Base-by-base conservation (phyloP, 1,284 basidiomycete genomes). In the Boletus austroedulis region DNA sequence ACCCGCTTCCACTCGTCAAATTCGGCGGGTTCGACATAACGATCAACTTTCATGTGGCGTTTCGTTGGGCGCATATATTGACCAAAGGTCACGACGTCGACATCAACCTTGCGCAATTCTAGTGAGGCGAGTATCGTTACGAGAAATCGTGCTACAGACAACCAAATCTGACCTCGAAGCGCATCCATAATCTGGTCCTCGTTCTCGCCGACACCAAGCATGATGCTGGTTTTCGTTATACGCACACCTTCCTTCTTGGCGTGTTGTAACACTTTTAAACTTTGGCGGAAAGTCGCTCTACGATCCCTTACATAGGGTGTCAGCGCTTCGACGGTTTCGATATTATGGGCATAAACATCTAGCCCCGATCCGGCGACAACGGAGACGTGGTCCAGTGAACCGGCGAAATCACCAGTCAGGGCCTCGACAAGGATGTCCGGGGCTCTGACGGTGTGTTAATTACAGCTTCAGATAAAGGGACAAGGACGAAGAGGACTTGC, bases 51-150 rank as follows among this genome's bases (percentile, higher is more conserved):
- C 97, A 99, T 99, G 75, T 99, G 97, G 34, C 89, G 83, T 76
- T 99, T 99, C 2, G 97, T 99, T 2, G 97, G 97, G 47, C 97
- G 89, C 97, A 99, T 99, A 77, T 99, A 99, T 78, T 99, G 97
- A 1, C 97, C 97, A 71, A 99, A 98, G 0, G 97, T 99, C 32
- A 99, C 95, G 11, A 99, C 96, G 71, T 99, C 95, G 36, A 99
- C 96, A 62, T 94, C 82, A 40, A 86, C 80, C 62, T 87, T 89
- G 44, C 96, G 87, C 5, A 99, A 82, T 65, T 96, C 96, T 94
- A 70, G 44, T 21, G 44, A 36, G 2, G 19, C 14, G 12, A 9
- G 43, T 12, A 43, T 58, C 28, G 50, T 47, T 43, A 55, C 29
- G 40, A 36, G 21, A 17, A 19, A 38, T 55, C 28, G 32, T 43